Evolutionary conservation across 495 filamentous ascomycete species (phyloP), one percentile per base, ranked within the genome.

Genomic region (Daldinia vernicosa): DNA sequence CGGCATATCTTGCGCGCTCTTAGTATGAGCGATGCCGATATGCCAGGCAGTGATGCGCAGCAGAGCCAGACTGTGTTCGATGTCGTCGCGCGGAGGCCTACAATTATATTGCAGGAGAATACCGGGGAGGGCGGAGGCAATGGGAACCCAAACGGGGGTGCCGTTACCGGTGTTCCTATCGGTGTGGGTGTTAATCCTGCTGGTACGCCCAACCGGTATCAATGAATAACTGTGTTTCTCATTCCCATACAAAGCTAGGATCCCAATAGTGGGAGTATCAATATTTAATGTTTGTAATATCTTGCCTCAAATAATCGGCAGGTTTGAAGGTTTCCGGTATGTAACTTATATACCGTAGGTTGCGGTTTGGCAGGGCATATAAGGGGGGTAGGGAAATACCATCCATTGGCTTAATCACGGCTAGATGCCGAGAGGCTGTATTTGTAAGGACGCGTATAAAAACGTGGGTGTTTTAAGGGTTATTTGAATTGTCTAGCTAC

Each of bases 1-100:
- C 54, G 60, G 4, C 72, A 77, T 24, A 77, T 77, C 45, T 30
- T 77, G 15, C 72, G 75, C 27, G 72, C 75, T 0, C 58, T 77
- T 3, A 71, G 66, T 22, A 73, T 77, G 63, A 69, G 58, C 59
- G 75, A 77, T 5, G 60, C 51, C 30, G 75, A 77, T 27, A 2
- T 59, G 3, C 63, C 70, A 0, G 54, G 40, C 11, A 65, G 70
- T 7, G 60, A 63, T 6, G 62, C 57, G 2, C 54, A 57, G 9
- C 57, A 67, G 26, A 22, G 47, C n/a, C 30, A 57, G 6, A 57
- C 61, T 2, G 61, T 65, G 6, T 77, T 77, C 17, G 75, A 77
- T 9, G 69, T 75, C 24, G 22, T 77, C 1, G 72, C 66, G 4
- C 56, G 67, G 17, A 43, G 70, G 54, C 75, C 75, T 1, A 74